Evolutionary conservation across 805 yeast genomes (phyloP).

Genomic region (Wickerhamomyces pijperi): DNA sequence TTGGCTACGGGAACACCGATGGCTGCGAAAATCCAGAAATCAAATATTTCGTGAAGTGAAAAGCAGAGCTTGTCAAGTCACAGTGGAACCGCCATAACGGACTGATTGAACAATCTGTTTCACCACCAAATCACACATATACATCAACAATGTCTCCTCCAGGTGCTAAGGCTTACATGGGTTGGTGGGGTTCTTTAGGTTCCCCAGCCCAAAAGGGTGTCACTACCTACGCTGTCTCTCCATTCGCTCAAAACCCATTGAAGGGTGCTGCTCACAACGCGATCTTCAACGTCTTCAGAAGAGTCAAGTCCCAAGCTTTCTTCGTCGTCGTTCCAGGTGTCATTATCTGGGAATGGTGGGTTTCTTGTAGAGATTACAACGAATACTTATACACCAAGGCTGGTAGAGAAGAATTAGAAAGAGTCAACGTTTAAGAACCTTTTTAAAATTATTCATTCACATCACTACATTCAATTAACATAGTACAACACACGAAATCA

Average conservation of each 20-base stretch:
- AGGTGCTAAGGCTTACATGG: constrained; percentile 72
- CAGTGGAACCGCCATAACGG: not conserved
- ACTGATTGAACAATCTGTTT: no score
- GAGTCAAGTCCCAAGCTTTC: constrained; percentile 77
- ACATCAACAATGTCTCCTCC: constrained; percentile 49
- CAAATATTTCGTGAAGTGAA: not conserved
- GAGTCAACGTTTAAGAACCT: constrained; percentile 29
- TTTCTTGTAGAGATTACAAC: constrained; percentile 79
- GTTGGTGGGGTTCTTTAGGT: constrained; percentile 96
- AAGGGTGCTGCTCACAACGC: constrained; percentile 80
- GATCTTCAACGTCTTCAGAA: constrained; percentile 87
- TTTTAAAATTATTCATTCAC: not conserved
- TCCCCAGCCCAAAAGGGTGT: constrained; percentile 80
- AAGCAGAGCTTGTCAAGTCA: constrained; percentile 7
- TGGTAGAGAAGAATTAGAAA: constrained; percentile 89
- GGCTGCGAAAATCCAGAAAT: not conserved
- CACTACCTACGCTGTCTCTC: constrained; percentile 84
- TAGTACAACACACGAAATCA: no score
- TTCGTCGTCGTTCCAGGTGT: constrained; percentile 70
- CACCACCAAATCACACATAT: no score
- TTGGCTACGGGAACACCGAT: no score
- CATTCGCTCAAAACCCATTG: constrained; percentile 87
- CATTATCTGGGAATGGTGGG: constrained; percentile 81
- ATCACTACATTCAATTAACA: not conserved
- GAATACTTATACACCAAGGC: constrained; percentile 93